A percentile compares a stretch with the other conserved stretches of the same genome.
phyloP scores from a whole-genome alignment of 768 basidiomycete species.

The Porphyrellus cyaneotinctus region DNA sequence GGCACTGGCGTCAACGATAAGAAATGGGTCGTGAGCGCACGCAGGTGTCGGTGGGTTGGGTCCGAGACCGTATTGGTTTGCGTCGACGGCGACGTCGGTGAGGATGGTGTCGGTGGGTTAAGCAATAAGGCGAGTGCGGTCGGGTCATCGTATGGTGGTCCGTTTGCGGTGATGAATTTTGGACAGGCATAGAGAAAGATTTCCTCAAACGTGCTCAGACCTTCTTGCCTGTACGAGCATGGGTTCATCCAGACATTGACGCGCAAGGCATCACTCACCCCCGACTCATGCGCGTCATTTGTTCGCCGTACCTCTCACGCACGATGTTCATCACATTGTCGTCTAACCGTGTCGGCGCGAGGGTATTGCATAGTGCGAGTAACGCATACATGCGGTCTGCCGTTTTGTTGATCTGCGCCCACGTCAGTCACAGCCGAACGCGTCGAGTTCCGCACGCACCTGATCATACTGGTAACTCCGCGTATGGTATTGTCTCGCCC shows the following conservation, averaged over 20 bases:
- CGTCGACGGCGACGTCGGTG: slow-evolving; percentile 25
- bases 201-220: slow-evolving; percentile 44
- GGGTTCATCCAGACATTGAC: background rate
- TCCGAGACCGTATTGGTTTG: slow-evolving; percentile 38
- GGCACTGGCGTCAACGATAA: slow-evolving; percentile 72
- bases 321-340: slow-evolving; percentile 92
- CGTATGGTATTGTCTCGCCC: slow-evolving; percentile 96
- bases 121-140: slow-evolving; percentile 50
- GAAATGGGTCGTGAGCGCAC: slow-evolving; percentile 81
- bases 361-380: slow-evolving; percentile 88
- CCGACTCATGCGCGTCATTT: slow-evolving; percentile 78
- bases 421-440: background rate
- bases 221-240: slow-evolving; percentile 50
- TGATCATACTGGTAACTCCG: slow-evolving; percentile 96
- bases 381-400: slow-evolving; percentile 98
- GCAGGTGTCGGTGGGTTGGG: slow-evolving; percentile 79
- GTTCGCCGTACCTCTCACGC: slow-evolving; percentile 92
- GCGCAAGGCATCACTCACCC: slow-evolving; percentile 50
- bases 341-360: slow-evolving; percentile 89
- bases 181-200: slow-evolving; percentile 94
- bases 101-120: slow-evolving; percentile 36
- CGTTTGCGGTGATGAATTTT: slow-evolving; percentile 93
- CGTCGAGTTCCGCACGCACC: slow-evolving; percentile 36
- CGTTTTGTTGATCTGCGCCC: slow-evolving; percentile 83
- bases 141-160: slow-evolving; percentile 88